Conservation (phyloP, 495 filamentous ascomycete genomes). For the Talaromyces proteolyticus region DNA sequence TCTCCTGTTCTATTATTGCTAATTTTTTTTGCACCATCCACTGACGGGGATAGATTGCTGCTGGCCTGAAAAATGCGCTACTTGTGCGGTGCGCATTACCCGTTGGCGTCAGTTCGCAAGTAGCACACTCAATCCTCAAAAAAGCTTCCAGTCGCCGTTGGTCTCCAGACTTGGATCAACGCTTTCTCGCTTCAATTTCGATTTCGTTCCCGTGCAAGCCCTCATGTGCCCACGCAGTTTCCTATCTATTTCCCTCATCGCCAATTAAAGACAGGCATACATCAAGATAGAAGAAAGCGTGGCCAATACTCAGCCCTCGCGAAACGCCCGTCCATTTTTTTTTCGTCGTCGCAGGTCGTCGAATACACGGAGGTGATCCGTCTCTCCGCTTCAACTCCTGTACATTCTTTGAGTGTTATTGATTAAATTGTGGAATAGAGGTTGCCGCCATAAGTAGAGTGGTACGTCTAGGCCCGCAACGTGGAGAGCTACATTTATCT, state of each 20-base stretch:
- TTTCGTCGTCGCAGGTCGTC: slow-evolving; percentile 6
- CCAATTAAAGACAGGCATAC: background rate
- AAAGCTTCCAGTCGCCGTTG: too few relatives aligned
- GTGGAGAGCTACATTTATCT: background rate
- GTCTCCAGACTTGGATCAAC: too few relatives aligned
- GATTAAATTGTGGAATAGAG: slow-evolving; percentile 4
- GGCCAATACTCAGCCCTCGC: background rate
- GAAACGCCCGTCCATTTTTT: too few relatives aligned
- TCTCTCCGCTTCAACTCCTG: too few relatives aligned
- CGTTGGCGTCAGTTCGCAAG: slow-evolving; percentile 4
- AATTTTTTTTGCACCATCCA: background rate
- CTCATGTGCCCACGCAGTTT: too few relatives aligned
- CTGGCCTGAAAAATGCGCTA: slow-evolving; percentile 3
- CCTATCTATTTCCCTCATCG: too few relatives aligned
- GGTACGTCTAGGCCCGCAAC: background rate
- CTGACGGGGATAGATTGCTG: background rate
- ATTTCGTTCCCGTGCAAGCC: too few relatives aligned
- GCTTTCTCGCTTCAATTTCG: too few relatives aligned
- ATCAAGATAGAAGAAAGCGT: background rate
- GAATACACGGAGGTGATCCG: too few relatives aligned
- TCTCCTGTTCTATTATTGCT: background rate
- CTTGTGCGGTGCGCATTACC: slow-evolving; percentile 6
- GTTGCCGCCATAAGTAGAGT: slow-evolving; percentile 1
- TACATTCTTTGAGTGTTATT: slow-evolving; percentile 2
- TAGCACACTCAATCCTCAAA: slow-evolving; percentile 1